Percentiles rank a stretch among this genome's conserved stretches.
These are phyloP conservation scores for Candida berthetii DNA, from an alignment of 805 yeast species.

Conservation along the genomic window DNA sequence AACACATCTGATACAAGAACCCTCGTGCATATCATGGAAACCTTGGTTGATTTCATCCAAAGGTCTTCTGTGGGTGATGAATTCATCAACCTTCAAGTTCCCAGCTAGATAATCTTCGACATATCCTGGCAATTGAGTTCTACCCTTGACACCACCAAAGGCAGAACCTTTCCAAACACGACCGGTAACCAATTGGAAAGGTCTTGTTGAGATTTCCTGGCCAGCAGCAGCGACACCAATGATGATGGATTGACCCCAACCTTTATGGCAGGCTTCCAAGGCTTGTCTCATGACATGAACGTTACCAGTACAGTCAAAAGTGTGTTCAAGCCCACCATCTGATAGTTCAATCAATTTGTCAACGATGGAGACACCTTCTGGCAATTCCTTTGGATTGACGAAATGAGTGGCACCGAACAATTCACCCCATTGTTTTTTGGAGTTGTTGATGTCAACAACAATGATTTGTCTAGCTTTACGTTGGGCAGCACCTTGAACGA, in stretches of 20 bases:
- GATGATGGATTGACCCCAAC: constrained; percentile 95
- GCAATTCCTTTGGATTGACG: constrained; percentile 74
- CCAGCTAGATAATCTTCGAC: constrained; percentile 84
- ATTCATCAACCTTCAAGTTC: constrained; percentile 84
- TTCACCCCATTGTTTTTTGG: constrained; percentile 78
- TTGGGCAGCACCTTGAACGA: constrained; percentile 87
- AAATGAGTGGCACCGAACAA: constrained; percentile 96
- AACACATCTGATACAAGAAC: constrained; percentile 93
- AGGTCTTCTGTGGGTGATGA: constrained; percentile 84
- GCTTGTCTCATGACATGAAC: constrained; percentile 94
- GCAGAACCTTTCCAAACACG: constrained; percentile 99
- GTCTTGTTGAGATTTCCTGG: constrained; percentile 92
- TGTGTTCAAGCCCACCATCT: constrained; percentile 95
- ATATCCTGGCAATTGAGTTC: constrained; percentile 87
- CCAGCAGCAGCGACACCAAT: constrained; percentile 99
- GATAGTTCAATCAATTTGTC: constrained; percentile 82
- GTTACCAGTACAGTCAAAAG: constrained; percentile 98
- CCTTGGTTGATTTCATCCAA: constrained; percentile 80
- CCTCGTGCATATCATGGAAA: constrained; percentile 91
- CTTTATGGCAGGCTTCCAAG: constrained; percentile 95
- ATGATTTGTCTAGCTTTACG: constrained; percentile 78
- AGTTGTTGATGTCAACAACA: constrained; percentile 82
- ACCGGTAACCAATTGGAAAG: constrained; percentile 98
- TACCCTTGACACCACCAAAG: constrained; percentile 98
- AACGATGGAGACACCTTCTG: constrained; percentile 70